Evolutionary conservation across 305 asterid species (phyloP).

Genomic region (Rubia tinctorum): DNA sequence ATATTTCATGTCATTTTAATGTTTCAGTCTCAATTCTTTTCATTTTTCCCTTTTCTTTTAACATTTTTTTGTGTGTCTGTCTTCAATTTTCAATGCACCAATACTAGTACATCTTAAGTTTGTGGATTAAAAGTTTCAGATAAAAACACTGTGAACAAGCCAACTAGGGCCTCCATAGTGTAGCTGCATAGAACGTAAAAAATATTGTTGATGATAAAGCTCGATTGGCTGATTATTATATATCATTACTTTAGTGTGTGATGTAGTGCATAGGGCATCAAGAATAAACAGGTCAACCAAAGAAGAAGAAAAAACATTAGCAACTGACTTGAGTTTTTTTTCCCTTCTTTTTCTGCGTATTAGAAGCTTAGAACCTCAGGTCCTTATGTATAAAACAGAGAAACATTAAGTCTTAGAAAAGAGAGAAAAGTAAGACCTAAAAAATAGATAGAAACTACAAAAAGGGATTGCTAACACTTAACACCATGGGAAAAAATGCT

Average conservation of each 20-base stretch:
- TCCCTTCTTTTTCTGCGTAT: neutral
- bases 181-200: neutral
- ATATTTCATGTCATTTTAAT: neutral
- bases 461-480: neutral
- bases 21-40: neutral
- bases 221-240: neutral
- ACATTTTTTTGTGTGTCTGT: neutral
- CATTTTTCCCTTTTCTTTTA: neutral
- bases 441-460: neutral
- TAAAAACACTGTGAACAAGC: neutral
- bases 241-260: neutral
- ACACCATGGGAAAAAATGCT: neutral
- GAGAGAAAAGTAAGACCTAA: neutral
- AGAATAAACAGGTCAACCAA: neutral
- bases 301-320: neutral
- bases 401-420: neutral
- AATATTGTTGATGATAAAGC: neutral
- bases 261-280: neutral
- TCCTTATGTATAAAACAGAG: neutral
- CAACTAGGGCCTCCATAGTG: neutral
- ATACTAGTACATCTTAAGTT: neutral
- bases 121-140: neutral
- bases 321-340: neutral
- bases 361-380: neutral
- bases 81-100: neutral